Evolutionary conservation across 768 basidiomycete genomes (phyloP).

Genomic region (Boletus subcaerulescens): DNA sequence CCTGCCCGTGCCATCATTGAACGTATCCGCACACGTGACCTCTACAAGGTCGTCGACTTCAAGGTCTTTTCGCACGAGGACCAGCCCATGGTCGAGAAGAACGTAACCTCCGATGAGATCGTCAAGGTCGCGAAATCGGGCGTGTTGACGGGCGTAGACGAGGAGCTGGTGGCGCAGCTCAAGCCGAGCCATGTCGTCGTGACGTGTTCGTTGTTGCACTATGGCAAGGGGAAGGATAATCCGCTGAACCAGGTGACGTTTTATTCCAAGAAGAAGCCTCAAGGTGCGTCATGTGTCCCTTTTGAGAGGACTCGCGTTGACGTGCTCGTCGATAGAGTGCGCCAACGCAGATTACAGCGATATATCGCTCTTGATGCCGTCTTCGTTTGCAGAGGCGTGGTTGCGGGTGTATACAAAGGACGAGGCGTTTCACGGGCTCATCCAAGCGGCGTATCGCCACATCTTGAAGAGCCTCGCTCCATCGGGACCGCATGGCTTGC

Average conservation of each 20-base stretch:
- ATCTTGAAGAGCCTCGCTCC: conserved; percentile 30
- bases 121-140: conserved; percentile 39
- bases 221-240: conserved; percentile 69
- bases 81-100: conserved; percentile 21
- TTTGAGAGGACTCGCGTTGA: background rate
- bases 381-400: conserved; percentile 64
- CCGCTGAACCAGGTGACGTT: conserved; percentile 70
- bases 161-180: conserved; percentile 36
- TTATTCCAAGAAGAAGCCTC: conserved; percentile 62
- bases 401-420: conserved; percentile 71
- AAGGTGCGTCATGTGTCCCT: conserved; percentile 40
- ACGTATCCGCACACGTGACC: conserved; percentile 58
- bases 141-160: conserved; percentile 22
- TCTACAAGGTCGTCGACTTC: conserved; percentile 71
- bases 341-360: conserved; percentile 48
- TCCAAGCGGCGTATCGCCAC: conserved; percentile 66
- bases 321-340: conserved; percentile 35
- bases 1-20: conserved; percentile 57
- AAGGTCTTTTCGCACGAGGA: conserved; percentile 44
- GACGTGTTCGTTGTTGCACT: conserved; percentile 63
- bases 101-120: conserved; percentile 41
- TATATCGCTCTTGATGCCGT: conserved; percentile 64
- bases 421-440: conserved; percentile 48
- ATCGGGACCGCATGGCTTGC: background rate
- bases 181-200: conserved; percentile 57